Base-by-base conservation (phyloP, 352 stramenopile species). In the Phytophthora ramorum region DNA sequence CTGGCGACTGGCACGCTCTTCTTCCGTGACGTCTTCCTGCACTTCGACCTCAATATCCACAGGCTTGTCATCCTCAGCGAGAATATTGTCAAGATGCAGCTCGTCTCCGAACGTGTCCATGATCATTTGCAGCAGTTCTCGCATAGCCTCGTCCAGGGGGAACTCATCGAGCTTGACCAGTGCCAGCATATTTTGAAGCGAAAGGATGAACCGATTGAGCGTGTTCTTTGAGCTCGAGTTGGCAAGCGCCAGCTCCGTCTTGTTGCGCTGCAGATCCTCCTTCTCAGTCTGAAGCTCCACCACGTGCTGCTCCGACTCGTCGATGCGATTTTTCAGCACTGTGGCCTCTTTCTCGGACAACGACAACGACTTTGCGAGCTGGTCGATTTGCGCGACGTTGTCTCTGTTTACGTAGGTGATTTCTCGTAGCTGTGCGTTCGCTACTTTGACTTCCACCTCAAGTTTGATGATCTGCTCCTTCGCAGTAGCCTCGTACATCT, bases 381-480 rank as follows among this genome's bases (percentile, higher is more conserved):
- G 78, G 2, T 73, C 66, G 37, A 92, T 91, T 49, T 81, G 70
- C 4, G 75, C 71, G 4, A 84, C 71, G 38, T 93, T 91, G 58
- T 92, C 86, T 7, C 83, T 80, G 46, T 90, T 92, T 32, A 84
- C 78, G 48, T 90, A 92, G 12, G 85, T 87, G 32, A 91, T 79
- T 59, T 95, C 85, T 2, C 85, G 82, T 0, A 95, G 62, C 57
- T 94, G 85, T 0, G 85, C 78, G 19, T 67, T 83, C 8, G 81
- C 78, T 12, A 92, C 84, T 35, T 90, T 91, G 40, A 95, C 70
- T 69, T 95, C 85, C n/a, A 93, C 81, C 38, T 93, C 85, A 0
- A 95, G 68, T 46, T 91, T 92, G 0, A 78, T 89, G n/a, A 92
- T 78, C 46, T 93, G 85, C 12, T 92, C 85, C 52, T 91, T 93